A percentile compares a stretch with the other conserved stretches of the same genome.
Evolutionary conservation across 176 grass and related monocot genomes (phyloP).

Genomic region (Oryza meridionalis): DNA sequence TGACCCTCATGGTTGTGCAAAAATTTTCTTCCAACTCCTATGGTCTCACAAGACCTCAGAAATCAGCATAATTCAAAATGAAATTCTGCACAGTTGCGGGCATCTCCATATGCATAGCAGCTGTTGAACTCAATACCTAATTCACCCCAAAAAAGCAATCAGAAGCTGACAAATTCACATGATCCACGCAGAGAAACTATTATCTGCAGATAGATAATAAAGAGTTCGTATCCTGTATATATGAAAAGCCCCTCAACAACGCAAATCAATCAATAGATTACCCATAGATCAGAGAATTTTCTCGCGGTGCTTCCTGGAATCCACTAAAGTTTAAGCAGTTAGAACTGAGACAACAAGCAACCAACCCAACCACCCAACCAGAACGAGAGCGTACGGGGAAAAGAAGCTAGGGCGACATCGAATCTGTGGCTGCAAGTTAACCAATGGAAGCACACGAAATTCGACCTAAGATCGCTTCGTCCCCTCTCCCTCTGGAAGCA

Average conservation of each 20-base stretch:
- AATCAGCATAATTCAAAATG: constrained; percentile 47
- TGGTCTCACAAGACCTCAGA: constrained; percentile 7
- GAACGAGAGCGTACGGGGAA: neutral
- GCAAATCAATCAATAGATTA: neutral
- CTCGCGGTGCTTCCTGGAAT: neutral
- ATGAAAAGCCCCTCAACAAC: neutral
- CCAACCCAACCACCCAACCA: constrained; percentile 2
- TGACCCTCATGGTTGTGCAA: constrained; percentile 46
- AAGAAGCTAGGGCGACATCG: constrained; percentile 5
- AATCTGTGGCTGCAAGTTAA: neutral
- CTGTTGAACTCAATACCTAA: neutral
- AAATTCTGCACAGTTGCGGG: constrained; percentile 17
- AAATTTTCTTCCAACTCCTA: constrained; percentile 5
- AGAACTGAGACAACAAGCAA: neutral
- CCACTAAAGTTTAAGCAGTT: neutral
- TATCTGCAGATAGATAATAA: constrained; percentile 25
- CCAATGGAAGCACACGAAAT: neutral
- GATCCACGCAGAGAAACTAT: neutral
- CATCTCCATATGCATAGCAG: constrained; percentile 26
- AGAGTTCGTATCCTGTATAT: neutral
- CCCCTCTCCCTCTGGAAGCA: neutral
- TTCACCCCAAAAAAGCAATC: neutral
- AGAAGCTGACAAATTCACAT: neutral
- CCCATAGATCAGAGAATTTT: neutral
- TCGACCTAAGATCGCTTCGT: constrained; percentile 5